Base-by-base conservation (phyloP, 176 grass and related monocot genomes). In the Eragrostis nindensis region DNA sequence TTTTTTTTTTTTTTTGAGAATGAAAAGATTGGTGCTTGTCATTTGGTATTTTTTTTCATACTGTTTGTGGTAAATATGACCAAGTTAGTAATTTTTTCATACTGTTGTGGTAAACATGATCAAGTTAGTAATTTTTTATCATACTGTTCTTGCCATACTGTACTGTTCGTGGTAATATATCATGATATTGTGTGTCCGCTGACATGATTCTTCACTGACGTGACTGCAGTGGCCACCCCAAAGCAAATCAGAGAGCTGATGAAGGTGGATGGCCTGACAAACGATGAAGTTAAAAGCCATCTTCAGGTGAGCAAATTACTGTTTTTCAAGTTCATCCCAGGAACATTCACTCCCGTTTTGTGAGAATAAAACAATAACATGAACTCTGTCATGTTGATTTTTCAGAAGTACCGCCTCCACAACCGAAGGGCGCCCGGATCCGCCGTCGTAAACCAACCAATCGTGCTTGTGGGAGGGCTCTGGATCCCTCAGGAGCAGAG, bases 251-350 rank as follows among this genome's bases (percentile, higher is more conserved):
- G 93, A 76, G 97, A 99, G 42, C 75, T 96, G 39, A 99, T 99
- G 97, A 93, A 90, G 79, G 89, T 99, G 70, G 93, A 99, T 76
- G 91, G 93, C 29, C 91, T 99, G 45, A 96, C 97, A 7, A 99
- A 99, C 43, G 97, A 99, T 72, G 97, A 99, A 80, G 97, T 99
- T 48, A 99, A 99, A 46, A 99, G 97, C 87, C 97, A 99, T 90
- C 93, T 99, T 46, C 97, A 99, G 93, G 97, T 99, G 36, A 85
- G 82, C 30, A 72, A 54, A 71, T 70, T 29, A 55, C 30, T 68
- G 26, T 52, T 36, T 5, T 71, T 22, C 1, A 10, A 55, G 4
- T 68, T 12, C 44, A 69, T 80, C 21, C 66, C 36, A 64, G 38
- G 22, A 48, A 66, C 53, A 64, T 46, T 3, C 49, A 54, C 11